These are phyloP conservation scores for Physaria fendleri DNA, from an alignment of 345 rosid species.

Conservation along the genomic window DNA sequence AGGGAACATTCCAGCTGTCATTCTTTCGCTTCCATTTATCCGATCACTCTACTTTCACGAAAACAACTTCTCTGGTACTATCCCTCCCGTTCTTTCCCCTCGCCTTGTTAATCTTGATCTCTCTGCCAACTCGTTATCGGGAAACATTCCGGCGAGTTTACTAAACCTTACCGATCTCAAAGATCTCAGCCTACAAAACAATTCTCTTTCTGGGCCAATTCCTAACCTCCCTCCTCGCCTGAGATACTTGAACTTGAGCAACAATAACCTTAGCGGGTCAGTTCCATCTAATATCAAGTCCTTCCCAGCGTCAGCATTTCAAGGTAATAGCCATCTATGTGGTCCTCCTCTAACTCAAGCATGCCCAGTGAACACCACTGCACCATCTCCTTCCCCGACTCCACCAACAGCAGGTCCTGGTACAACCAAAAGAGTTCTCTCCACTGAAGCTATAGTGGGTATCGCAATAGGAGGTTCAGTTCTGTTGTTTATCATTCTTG, in stretches of 20 bases:
- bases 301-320: slow-evolving; percentile 64
- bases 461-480: slow-evolving; percentile 58
- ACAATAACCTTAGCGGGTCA: slow-evolving; percentile 69
- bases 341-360: slow-evolving; percentile 59
- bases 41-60: slow-evolving; percentile 56
- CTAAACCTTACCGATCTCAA: slow-evolving; percentile 50
- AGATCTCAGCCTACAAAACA: slow-evolving; percentile 59
- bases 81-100: slow-evolving; percentile 50
- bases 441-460: slow-evolving; percentile 49
- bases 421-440: slow-evolving; percentile 40
- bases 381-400: slow-evolving; percentile 55
- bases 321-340: slow-evolving; percentile 61
- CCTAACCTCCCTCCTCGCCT: slow-evolving; percentile 53
- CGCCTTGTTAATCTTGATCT: slow-evolving; percentile 61
- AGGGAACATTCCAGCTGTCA: slow-evolving; percentile 65
- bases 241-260: slow-evolving; percentile 63
- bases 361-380: slow-evolving; percentile 40
- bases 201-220: slow-evolving; percentile 57
- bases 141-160: slow-evolving; percentile 49
- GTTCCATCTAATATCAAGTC: slow-evolving; percentile 57
- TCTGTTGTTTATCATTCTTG: slow-evolving; percentile 40
- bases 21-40: slow-evolving; percentile 73
- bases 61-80: slow-evolving; percentile 71
- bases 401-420: slow-evolving; percentile 17
- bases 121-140: slow-evolving; percentile 63